These are phyloP conservation scores for Chalara sp. DNA, from an alignment of 2,329 filamentous ascomycete genomes.

Conservation along the genomic window DNA sequence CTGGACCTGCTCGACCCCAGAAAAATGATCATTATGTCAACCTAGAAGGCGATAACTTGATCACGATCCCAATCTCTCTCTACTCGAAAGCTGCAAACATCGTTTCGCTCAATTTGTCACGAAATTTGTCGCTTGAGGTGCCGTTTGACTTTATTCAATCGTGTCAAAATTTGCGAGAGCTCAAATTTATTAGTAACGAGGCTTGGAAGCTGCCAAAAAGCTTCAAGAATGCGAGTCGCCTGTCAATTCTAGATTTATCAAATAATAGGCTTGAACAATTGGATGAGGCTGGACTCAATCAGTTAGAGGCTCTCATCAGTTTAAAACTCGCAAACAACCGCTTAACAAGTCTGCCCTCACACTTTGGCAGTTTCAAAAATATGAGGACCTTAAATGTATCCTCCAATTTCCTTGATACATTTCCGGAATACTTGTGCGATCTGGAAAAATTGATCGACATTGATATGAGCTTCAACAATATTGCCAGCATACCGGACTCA, in stretches of 20 bases:
- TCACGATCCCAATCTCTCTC: slow-evolving; percentile 89
- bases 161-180: slow-evolving; percentile 84
- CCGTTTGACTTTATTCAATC: slow-evolving; percentile 95
- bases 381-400: slow-evolving; percentile 85
- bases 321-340: slow-evolving; percentile 93
- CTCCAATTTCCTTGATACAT: slow-evolving; percentile 82
- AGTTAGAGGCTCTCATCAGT: slow-evolving; percentile 71
- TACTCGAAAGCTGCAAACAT: slow-evolving; percentile 91
- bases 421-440: slow-evolving; percentile 79
- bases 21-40: slow-evolving; percentile 91
- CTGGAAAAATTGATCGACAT: slow-evolving; percentile 81
- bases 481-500: slow-evolving; percentile 66
- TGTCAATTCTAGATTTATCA: slow-evolving; percentile 89
- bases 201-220: slow-evolving; percentile 79
- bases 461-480: slow-evolving; percentile 94
- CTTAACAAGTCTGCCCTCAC: slow-evolving; percentile 68
- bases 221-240: slow-evolving; percentile 68
- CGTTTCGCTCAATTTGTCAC: slow-evolving; percentile 86
- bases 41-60: slow-evolving; percentile 78
- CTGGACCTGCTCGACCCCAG: slow-evolving; percentile 72
- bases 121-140: slow-evolving; percentile 85
- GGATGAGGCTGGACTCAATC: slow-evolving; percentile 75
- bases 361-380: slow-evolving; percentile 74
- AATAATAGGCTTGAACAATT: slow-evolving; percentile 89
- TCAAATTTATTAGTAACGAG: slow-evolving; percentile 94